These are phyloP conservation scores for Magnolia sinica DNA, from an alignment of 164 flowering plant species.

Conservation along the genomic window DNA sequence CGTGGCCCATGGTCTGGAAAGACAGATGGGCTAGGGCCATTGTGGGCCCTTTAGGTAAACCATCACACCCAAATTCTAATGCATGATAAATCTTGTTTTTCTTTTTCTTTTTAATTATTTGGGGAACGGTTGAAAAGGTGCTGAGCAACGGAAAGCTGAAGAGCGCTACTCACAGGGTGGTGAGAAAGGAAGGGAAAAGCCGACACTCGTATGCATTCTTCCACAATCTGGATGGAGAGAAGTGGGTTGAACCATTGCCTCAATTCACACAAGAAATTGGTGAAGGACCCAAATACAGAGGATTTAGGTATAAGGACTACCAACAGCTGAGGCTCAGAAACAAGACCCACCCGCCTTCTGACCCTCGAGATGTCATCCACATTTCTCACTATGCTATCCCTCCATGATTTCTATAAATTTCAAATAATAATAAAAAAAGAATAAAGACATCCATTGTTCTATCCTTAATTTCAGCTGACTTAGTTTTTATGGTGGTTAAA, in stretches of 20 bases:
- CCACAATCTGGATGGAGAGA: slow-evolving; percentile 37
- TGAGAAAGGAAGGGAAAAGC: slow-evolving; percentile 25
- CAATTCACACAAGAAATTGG: slow-evolving; percentile 30
- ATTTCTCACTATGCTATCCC: slow-evolving; percentile 43
- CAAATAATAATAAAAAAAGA: too few relatives aligned
- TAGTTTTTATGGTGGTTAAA: too few relatives aligned
- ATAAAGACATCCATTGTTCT: too few relatives aligned
- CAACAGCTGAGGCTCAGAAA: slow-evolving; percentile 42
- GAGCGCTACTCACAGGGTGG: slow-evolving; percentile 64
- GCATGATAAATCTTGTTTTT: slow-evolving; percentile 5
- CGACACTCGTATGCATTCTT: slow-evolving; percentile 49
- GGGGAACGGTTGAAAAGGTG: background rate
- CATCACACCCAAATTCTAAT: too few relatives aligned
- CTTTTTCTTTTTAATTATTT: background rate
- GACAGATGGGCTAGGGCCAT: too few relatives aligned
- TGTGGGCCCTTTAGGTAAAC: too few relatives aligned
- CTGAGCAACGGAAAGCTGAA: slow-evolving; percentile 51
- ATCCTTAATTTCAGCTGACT: too few relatives aligned
- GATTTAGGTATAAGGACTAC: slow-evolving; percentile 51
- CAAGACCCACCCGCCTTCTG: slow-evolving; percentile 50
- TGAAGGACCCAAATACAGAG: slow-evolving; percentile 39
- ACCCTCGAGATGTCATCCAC: slow-evolving; percentile 42
- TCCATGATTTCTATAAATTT: background rate
- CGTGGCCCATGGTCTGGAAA: too few relatives aligned
- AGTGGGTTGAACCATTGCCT: slow-evolving; percentile 46